These are phyloP conservation scores for Platanthera zijinensis DNA, from an alignment of 106 monocot genomes.

Conservation along the genomic window DNA sequence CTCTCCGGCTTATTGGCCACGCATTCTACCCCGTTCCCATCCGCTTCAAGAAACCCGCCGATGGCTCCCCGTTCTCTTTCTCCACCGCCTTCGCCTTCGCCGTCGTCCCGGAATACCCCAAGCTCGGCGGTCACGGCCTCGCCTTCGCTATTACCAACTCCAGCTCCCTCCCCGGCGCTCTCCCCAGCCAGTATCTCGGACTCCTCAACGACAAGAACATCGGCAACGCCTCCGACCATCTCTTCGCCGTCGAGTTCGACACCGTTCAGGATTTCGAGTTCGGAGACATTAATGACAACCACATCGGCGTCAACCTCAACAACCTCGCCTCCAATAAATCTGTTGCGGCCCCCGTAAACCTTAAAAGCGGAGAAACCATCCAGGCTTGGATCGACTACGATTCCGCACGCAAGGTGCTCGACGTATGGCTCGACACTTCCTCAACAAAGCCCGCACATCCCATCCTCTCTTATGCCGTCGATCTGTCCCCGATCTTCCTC, in stretches of 20 bases:
- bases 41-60: constrained; percentile 12
- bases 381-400: constrained; percentile 13
- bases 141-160: constrained; percentile 10
- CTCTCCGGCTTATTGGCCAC: constrained; percentile 13
- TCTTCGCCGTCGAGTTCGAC: constrained; percentile 12
- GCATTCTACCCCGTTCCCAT: constrained; percentile 15
- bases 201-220: constrained; percentile 9
- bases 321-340: constrained; percentile 13
- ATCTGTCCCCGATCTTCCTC: background rate
- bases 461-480: constrained; percentile 4
- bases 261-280: constrained; percentile 13
- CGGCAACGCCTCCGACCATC: constrained; percentile 16
- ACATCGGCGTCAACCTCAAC: constrained; percentile 9
- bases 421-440: background rate
- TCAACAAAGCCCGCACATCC: background rate
- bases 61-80: constrained; percentile 10
- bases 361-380: constrained; percentile 8
- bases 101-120: constrained; percentile 9
- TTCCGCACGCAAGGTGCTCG: constrained; percentile 5
- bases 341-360: background rate
- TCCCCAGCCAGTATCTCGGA: constrained; percentile 12
- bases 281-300: constrained; percentile 13
- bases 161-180: constrained; percentile 8
- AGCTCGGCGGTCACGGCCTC: constrained; percentile 15
- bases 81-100: constrained; percentile 15